These are phyloP conservation scores for Pelargonium nanum DNA, from an alignment of 345 rosid species.

Conservation along the genomic window DNA sequence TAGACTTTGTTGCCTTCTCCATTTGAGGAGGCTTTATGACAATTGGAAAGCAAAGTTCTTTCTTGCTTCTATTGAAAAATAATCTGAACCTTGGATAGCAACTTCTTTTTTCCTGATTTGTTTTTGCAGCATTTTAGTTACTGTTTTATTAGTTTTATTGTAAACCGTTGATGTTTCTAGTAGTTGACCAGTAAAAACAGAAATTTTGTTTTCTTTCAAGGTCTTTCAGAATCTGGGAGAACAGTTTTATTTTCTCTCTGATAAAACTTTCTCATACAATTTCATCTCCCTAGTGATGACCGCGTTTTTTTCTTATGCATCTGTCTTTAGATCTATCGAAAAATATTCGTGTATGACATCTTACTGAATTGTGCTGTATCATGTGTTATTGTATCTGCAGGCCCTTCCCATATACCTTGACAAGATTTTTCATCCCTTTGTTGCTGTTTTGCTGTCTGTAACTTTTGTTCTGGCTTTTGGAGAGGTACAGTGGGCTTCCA, in stretches of 20 bases:
- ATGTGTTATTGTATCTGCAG: not conserved
- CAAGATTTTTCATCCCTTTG: not conserved
- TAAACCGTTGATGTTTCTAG: too few relatives aligned
- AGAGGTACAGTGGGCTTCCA: not conserved
- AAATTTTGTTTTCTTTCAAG: not conserved
- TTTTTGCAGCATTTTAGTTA: too few relatives aligned
- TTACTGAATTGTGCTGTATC: not conserved
- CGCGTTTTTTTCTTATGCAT: not conserved
- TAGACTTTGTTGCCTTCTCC: not conserved
- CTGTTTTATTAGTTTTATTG: too few relatives aligned
- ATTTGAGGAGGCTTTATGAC: not conserved
- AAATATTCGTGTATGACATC: not conserved
- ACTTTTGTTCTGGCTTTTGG: not conserved
- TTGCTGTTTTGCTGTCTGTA: not conserved
- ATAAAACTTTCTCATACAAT: not conserved
- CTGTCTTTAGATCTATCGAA: not conserved
- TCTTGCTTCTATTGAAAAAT: too few relatives aligned
- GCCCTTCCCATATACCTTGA: slow-evolving; percentile 2
- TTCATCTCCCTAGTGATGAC: not conserved
- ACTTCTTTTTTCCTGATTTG: too few relatives aligned
- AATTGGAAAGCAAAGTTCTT: too few relatives aligned
- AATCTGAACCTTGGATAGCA: too few relatives aligned
- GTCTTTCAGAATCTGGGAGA: not conserved
- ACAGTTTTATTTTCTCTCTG: too few relatives aligned
- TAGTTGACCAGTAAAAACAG: too few relatives aligned